These are phyloP conservation scores for Ogataea saltuana DNA, from an alignment of 805 yeast species.

Conservation along the genomic window DNA sequence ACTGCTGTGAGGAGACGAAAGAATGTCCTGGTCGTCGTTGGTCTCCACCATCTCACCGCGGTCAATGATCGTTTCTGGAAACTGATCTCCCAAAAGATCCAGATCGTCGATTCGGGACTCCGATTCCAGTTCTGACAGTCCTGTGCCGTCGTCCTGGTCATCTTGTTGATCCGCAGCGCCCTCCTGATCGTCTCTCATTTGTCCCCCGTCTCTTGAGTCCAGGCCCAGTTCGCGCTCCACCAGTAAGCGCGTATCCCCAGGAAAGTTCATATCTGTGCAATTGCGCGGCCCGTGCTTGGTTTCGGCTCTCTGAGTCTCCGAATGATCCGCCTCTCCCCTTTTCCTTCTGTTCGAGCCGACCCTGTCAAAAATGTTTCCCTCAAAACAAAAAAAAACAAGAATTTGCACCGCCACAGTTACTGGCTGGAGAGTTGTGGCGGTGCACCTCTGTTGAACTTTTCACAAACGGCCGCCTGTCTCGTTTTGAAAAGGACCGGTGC, in stretches of 20 bases:
- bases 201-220: not conserved
- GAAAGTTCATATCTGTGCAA: not conserved
- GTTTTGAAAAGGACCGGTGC: too few species aligned
- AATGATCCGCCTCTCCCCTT: too few species aligned
- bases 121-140: constrained; percentile 1
- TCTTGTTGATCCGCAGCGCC: not conserved
- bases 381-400: not conserved
- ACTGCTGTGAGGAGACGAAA: constrained; percentile 33
- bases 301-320: too few species aligned
- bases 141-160: constrained; percentile 1
- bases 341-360: too few species aligned
- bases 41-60: constrained; percentile 36
- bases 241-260: not conserved
- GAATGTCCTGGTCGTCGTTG: constrained; percentile 31
- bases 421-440: not conserved
- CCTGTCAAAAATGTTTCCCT: too few species aligned
- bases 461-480: too few species aligned
- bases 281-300: too few species aligned
- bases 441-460: not conserved
- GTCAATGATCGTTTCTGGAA: constrained; percentile 33
- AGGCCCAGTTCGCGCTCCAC: constrained; percentile 4
- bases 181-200: not conserved
- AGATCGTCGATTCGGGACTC: constrained; percentile 21
- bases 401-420: constrained; percentile 2
- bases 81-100: constrained; percentile 25